Conservation (phyloP, 495 filamentous ascomycete species). For the Annulohypoxylon moriforme region DNA sequence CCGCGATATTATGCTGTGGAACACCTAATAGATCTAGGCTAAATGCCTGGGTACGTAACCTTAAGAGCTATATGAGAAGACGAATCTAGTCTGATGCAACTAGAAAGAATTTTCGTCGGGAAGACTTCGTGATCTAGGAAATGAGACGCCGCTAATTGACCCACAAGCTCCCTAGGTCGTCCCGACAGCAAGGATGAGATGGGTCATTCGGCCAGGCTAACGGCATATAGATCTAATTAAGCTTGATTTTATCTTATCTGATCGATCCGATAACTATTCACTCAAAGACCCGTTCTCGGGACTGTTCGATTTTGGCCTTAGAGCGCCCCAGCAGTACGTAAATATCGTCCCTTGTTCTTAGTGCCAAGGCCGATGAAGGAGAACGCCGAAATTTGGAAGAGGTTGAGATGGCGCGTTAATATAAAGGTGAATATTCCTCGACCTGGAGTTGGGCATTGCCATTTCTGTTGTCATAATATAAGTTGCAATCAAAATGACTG, state of each 20-base stretch:
- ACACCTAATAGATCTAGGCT: no score
- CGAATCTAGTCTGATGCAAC: background rate
- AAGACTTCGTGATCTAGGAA: background rate
- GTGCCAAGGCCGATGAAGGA: slow-evolving; percentile 4
- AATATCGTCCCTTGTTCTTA: background rate
- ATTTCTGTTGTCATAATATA: background rate
- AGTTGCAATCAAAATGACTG: background rate
- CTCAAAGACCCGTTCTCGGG: background rate
- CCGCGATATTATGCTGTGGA: no score
- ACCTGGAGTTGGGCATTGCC: background rate
- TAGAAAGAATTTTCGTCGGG: background rate
- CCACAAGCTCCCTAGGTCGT: background rate
- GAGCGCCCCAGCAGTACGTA: background rate
- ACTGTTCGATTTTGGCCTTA: background rate
- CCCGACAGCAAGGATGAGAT: background rate
- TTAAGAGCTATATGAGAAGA: background rate
- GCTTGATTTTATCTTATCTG: background rate
- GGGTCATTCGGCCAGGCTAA: background rate
- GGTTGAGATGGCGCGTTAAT: background rate
- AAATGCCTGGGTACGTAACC: background rate
- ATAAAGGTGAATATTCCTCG: background rate
- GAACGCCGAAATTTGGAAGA: background rate
- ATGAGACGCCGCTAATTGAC: background rate
- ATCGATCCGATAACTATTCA: background rate
- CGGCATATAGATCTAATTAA: background rate